Evolutionary conservation across 192 early-diverging fungal genomes (phyloP).

Genomic region (Linnemannia hyalina): DNA sequence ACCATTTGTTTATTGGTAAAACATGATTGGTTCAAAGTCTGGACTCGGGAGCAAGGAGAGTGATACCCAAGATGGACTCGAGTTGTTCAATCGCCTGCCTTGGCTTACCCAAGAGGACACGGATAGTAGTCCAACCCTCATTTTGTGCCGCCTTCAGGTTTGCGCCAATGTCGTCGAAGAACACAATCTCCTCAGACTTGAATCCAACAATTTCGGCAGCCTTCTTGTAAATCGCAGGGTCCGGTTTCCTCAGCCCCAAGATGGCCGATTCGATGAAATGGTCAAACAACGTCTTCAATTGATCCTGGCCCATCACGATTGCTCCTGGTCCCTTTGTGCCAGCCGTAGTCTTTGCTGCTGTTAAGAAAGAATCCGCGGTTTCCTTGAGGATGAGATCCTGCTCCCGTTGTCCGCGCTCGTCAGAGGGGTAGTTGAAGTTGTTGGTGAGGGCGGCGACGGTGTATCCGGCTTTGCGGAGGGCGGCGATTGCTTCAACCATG

Average conservation of each 20-base stretch:
- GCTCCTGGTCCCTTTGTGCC: slow-evolving; percentile 5
- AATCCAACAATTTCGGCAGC: slow-evolving; percentile 82
- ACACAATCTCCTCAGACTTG: slow-evolving; percentile 74
- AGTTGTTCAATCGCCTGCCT: slow-evolving; percentile 65
- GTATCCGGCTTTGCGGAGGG: slow-evolving; percentile 62
- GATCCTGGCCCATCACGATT: slow-evolving; percentile 49
- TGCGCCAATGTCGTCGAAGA: slow-evolving; percentile 88
- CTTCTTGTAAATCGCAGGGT: slow-evolving; percentile 77
- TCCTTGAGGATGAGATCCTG: slow-evolving; percentile 45
- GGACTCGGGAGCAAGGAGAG: slow-evolving; percentile 14
- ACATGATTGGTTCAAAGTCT: slow-evolving; percentile 1
- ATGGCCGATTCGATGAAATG: slow-evolving; percentile 81
- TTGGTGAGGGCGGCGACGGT: slow-evolving; percentile 88
- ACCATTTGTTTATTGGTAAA: not conserved
- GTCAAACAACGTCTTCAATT: slow-evolving; percentile 72
- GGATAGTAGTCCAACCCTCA: slow-evolving; percentile 80
- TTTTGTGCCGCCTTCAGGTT: slow-evolving; percentile 79
- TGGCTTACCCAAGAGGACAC: slow-evolving; percentile 66
- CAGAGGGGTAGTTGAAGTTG: slow-evolving; percentile 72
- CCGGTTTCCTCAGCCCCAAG: slow-evolving; percentile 86
- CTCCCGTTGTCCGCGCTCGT: slow-evolving; percentile 39
- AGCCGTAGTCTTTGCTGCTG: not conserved
- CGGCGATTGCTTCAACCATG: slow-evolving; percentile 65
- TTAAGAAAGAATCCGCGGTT: slow-evolving; percentile 6
- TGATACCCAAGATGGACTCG: slow-evolving; percentile 55